Evolutionary conservation across 1,284 basidiomycete genomes (phyloP).

Genomic region (Wallemia ichthyophaga): DNA sequence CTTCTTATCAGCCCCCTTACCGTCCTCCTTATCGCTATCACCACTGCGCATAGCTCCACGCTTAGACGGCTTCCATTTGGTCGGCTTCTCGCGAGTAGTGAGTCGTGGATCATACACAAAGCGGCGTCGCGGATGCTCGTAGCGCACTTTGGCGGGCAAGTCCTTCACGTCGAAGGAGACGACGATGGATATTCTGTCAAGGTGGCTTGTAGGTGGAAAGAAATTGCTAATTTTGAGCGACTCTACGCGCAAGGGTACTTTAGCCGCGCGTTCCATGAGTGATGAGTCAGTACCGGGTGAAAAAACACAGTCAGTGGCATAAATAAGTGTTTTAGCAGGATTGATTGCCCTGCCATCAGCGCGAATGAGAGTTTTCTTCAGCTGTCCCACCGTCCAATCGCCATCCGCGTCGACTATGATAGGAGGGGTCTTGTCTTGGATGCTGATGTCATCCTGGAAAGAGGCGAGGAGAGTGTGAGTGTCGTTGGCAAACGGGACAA

Average conservation of each 20-base stretch:
- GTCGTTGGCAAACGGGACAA: background rate
- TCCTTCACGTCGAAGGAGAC: background rate
- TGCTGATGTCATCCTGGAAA: background rate
- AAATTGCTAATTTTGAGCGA: background rate
- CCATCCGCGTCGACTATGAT: background rate
- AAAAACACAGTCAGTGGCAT: background rate
- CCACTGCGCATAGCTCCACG: background rate
- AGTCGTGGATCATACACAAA: background rate
- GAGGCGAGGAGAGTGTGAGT: background rate
- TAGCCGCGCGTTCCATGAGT: background rate
- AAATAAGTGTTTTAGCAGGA: background rate
- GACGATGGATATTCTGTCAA: background rate
- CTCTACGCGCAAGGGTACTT: background rate
- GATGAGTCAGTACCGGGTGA: background rate
- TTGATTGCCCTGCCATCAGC: background rate
- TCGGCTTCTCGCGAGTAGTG: background rate
- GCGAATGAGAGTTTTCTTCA: background rate
- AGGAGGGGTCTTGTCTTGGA: background rate
- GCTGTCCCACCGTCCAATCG: background rate
- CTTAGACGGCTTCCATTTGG: background rate
- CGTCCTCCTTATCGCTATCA: background rate
- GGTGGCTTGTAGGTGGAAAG: background rate
- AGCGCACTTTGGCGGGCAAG: background rate
- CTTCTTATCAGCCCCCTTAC: background rate
- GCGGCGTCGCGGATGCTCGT: background rate